Conservation (phyloP, 371 early-diverging fungal species). For the Blakeslea trispora region DNA sequence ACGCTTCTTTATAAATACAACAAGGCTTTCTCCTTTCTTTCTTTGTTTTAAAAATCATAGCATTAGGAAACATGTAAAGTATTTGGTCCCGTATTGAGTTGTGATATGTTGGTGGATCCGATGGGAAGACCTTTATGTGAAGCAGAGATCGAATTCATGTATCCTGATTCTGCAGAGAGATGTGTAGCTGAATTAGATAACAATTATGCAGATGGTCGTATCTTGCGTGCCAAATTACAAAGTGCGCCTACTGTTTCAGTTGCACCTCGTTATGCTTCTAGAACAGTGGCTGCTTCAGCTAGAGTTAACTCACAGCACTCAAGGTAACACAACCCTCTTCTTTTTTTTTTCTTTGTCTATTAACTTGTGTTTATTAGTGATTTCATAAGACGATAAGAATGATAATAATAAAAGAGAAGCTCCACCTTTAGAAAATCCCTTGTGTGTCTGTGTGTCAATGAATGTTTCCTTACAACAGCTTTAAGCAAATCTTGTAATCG, state of each 20-base stretch:
- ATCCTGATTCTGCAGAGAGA: constrained; percentile 38
- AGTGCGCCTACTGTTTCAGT: constrained; percentile 18
- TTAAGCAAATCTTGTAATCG: no score
- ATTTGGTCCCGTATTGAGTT: constrained; percentile 42
- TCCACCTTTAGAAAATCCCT: no score
- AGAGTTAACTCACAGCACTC: constrained; percentile 5
- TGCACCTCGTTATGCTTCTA: constrained; percentile 24
- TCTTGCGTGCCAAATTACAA: constrained; percentile 38
- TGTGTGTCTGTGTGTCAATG: no score
- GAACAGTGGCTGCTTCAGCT: constrained; percentile 21
- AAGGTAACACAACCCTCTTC: not conserved
- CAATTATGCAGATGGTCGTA: constrained; percentile 48
- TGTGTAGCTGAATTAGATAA: constrained; percentile 45
- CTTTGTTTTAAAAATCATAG: not conserved
- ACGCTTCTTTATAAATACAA: not conserved
- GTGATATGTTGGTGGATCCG: constrained; percentile 43
- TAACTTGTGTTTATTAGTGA: no score
- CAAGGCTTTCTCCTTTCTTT: no score
- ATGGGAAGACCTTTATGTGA: constrained; percentile 45
- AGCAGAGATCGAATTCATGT: constrained; percentile 49
- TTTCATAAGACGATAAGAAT: no score
- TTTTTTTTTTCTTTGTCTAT: no score
- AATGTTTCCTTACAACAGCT: no score
- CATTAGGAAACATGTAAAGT: constrained; percentile 33
- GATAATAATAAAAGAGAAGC: no score